Percentiles rank a stretch among this genome's conserved stretches.
Conservation (phyloP, 1,139 yeast genomes). For the Geotrichum fermentans region DNA sequence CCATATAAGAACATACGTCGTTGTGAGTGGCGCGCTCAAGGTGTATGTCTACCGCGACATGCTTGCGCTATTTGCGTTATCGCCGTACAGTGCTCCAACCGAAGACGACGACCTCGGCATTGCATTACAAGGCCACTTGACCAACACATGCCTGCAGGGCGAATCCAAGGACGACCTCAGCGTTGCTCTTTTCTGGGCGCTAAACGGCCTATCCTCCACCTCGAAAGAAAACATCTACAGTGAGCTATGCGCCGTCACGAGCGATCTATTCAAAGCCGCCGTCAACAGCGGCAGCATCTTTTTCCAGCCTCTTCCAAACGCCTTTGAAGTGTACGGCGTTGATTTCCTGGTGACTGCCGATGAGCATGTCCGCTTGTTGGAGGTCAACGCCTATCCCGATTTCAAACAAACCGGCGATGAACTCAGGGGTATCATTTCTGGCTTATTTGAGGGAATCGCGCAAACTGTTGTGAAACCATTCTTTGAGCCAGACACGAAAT, state of each 20-base stretch:
- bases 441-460: slow-evolving; percentile 32
- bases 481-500: slow-evolving; percentile 22
- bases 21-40: slow-evolving; percentile 64
- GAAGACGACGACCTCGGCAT: slow-evolving; percentile 28
- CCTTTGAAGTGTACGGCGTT: slow-evolving; percentile 81
- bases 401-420: slow-evolving; percentile 89
- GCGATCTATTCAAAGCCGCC: slow-evolving; percentile 82
- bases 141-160: slow-evolving; percentile 87
- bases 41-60: slow-evolving; percentile 78
- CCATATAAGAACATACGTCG: slow-evolving; percentile 83
- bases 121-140: slow-evolving; percentile 67
- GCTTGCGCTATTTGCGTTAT: slow-evolving; percentile 72
- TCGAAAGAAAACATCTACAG: slow-evolving; percentile 44
- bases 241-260: slow-evolving; percentile 57
- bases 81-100: slow-evolving; percentile 44
- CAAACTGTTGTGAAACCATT: slow-evolving; percentile 30
- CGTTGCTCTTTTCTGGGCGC: slow-evolving; percentile 65
- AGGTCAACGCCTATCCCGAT: slow-evolving; percentile 92
- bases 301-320: slow-evolving; percentile 80
- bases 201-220: slow-evolving; percentile 44
- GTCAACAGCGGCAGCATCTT: slow-evolving; percentile 71
- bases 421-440: slow-evolving; percentile 51
- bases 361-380: slow-evolving; percentile 57
- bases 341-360: slow-evolving; percentile 72
- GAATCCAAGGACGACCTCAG: slow-evolving; percentile 42